Conservation (phyloP, 306 rosid species). For the Vigna nakashimae region DNA sequence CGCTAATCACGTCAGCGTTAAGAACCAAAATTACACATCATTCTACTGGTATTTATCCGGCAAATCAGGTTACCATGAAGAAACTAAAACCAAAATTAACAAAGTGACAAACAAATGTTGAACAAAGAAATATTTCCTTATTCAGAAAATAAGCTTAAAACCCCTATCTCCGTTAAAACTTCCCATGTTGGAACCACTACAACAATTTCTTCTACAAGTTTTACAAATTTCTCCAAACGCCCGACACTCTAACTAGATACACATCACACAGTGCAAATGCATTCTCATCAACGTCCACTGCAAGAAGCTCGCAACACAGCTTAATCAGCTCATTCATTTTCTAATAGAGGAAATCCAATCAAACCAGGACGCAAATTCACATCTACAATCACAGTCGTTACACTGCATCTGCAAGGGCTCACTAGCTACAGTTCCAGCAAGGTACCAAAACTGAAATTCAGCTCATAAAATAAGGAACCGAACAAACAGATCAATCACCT, state of each 20-base stretch:
- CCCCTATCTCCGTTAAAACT: slow-evolving; percentile 33
- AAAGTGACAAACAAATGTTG: neutral
- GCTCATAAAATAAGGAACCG: neutral
- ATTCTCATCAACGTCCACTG: slow-evolving; percentile 5
- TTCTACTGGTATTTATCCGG: neutral
- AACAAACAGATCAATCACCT: slow-evolving; percentile 33
- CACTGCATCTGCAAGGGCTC: slow-evolving; percentile 38
- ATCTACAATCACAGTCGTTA: slow-evolving; percentile 26
- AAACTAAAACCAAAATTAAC: slow-evolving; percentile 20
- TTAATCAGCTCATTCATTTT: slow-evolving; percentile 27
- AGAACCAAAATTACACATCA: neutral
- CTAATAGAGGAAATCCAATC: slow-evolving; percentile 6
- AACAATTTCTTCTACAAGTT: slow-evolving; percentile 18
- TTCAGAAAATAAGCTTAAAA: slow-evolving; percentile 25
- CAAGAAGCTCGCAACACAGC: slow-evolving; percentile 37
- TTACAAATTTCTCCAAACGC: neutral
- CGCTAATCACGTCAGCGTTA: neutral
- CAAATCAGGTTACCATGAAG: slow-evolving; percentile 9
- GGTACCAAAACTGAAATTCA: slow-evolving; percentile 19
- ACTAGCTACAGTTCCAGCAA: slow-evolving; percentile 19
- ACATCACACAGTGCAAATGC: slow-evolving; percentile 20
- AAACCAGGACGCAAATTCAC: slow-evolving; percentile 16
- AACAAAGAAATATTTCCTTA: slow-evolving; percentile 20
- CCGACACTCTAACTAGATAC: slow-evolving; percentile 16
- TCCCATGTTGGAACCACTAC: slow-evolving; percentile 9